Evolutionary conservation across 2,329 filamentous ascomycete species (phyloP), one percentile per base, ranked within the genome.

Genomic region (Endoconidiophora polonica): DNA sequence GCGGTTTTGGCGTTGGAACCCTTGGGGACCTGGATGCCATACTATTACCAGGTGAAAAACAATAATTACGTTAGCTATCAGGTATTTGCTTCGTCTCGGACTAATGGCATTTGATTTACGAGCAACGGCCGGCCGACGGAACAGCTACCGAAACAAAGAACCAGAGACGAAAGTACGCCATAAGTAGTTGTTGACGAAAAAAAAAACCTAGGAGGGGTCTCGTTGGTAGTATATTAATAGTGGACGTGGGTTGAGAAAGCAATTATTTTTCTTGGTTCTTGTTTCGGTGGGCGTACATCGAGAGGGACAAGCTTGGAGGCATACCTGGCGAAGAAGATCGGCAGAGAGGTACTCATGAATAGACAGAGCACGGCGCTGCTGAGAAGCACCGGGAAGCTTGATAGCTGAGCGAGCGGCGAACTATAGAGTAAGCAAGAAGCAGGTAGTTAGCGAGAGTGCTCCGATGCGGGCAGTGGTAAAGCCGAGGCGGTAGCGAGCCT

Each of bases 291-390:
- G 7, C 12, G 26, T 4, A 20, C 22, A 22, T 42, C 49, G 44
- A 18, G 18, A 37, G 52, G 44, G 50, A 48, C 49, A 54, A 29
- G 38, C 3, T 37, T 6, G 33, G 50, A 18, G 44, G 24, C 51
- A 66, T 73, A 81, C 77, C 73, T 79, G 64, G 69, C 75, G 85
- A 62, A 98, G 77, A 59, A 98, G 81, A 66, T 88, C 85, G 60
- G 87, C 86, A 60, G 91, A 95, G 63, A 90, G 83, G 72, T 95
- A 96, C 73, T 98, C 91, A 75, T 98, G 91, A 63, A 98, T 94
- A 64, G 86, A 91, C 64, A 98, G 78, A 63, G 83, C 81, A 72
- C 91, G 79, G 69, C 76, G 78, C 71, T 95, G 88, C 69, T 91
- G 82, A 59, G 69, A 75, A 61, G 76, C 66, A 61, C 79, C 75